Conservation (phyloP, 1,284 basidiomycete species). For the Malassezia slooffiae region DNA sequence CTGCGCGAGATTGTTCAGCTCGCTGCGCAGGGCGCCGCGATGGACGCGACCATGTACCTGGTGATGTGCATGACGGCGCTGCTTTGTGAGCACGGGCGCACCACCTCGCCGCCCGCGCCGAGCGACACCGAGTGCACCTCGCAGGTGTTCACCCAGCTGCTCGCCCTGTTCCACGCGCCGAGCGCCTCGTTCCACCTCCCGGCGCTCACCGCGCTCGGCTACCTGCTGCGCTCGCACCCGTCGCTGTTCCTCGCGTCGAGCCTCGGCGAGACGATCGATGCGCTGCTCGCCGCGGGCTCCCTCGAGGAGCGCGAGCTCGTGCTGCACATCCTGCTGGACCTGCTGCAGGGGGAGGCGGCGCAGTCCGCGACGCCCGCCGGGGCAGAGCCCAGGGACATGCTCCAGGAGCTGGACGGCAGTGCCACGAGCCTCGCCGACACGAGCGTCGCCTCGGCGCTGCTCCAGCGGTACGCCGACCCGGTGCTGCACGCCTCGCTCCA, state of each 20-base stretch:
- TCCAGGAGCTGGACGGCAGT: slow-evolving; percentile 77
- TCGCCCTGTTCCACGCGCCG: slow-evolving; percentile 61
- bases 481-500: slow-evolving; percentile 66
- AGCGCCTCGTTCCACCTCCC: slow-evolving; percentile 57
- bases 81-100: slow-evolving; percentile 72
- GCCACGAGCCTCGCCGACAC: slow-evolving; percentile 89
- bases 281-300: slow-evolving; percentile 62
- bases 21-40: slow-evolving; percentile 16
- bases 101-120: slow-evolving; percentile 18
- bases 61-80: slow-evolving; percentile 48
- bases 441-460: slow-evolving; percentile 84
- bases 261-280: slow-evolving; percentile 76
- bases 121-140: slow-evolving; percentile 30
- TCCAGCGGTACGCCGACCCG: slow-evolving; percentile 76
- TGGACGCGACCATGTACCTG: slow-evolving; percentile 21
- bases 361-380: slow-evolving; percentile 13
- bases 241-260: slow-evolving; percentile 68
- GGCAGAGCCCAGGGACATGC: slow-evolving; percentile 52
- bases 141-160: slow-evolving; percentile 68
- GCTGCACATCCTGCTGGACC: slow-evolving; percentile 74
- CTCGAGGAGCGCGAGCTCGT: slow-evolving; percentile 63
- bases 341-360: slow-evolving; percentile 24
- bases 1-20: slow-evolving; percentile 18
- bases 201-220: slow-evolving; percentile 57
- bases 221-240: slow-evolving; percentile 82